Evolutionary conservation across 208 protist species (phyloP).

Genomic region (Phytomonas francai): DNA sequence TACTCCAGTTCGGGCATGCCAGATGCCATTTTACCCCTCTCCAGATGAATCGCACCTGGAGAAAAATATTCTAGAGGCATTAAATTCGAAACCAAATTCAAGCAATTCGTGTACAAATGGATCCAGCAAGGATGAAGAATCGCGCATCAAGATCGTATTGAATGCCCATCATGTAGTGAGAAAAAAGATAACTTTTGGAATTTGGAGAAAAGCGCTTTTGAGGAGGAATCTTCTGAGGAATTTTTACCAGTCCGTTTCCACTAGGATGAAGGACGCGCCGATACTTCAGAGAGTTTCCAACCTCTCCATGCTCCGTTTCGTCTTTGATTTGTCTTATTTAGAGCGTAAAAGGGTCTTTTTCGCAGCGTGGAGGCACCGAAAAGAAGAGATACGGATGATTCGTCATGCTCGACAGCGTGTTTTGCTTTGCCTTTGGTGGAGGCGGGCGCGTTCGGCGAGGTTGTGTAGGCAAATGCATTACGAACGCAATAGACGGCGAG

Average conservation of each 20-base stretch:
- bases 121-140: background rate
- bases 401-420: background rate
- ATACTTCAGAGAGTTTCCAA: background rate
- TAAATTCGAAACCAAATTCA: background rate
- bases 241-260: background rate
- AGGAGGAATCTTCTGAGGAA: background rate
- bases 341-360: slow-evolving; percentile 49
- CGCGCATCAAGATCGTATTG: background rate
- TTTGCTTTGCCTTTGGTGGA: background rate
- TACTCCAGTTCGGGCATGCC: background rate
- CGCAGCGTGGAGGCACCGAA: slow-evolving; percentile 19
- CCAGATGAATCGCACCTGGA: background rate
- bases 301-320: slow-evolving; percentile 16
- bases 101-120: background rate
- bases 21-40: background rate
- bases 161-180: background rate
- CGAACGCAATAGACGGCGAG: background rate
- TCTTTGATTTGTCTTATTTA: slow-evolving; percentile 25
- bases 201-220: background rate
- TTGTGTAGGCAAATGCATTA: background rate
- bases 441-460: too few species aligned
- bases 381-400: slow-evolving; percentile 1
- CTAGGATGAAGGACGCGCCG: background rate
- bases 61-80: background rate
- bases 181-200: background rate